Evolutionary conservation across 306 rosid genomes (phyloP), one percentile per base, ranked within the genome.

Genomic region (Castanea sativa): DNA sequence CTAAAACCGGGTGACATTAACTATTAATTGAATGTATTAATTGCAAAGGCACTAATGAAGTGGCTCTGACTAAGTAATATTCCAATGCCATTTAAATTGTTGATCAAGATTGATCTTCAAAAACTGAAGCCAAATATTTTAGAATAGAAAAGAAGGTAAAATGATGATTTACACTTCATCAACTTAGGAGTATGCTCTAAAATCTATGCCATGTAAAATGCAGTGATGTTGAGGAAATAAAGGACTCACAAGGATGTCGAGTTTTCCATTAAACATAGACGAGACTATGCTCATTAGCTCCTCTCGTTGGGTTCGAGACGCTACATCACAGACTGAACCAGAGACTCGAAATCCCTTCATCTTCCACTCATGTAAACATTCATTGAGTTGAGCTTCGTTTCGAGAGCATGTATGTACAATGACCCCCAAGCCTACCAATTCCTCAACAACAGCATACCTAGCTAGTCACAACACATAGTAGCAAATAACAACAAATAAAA

Each of bases 381-480:
- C 53, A 19, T 84, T n/a, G 2, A 84, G 64, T 4, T 84, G 80
- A 9, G 38, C 43, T 55, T 84, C 80, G 8, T 27, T 80, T 20
- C 85, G 87, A 4, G 83, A 5, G 49, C 82, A 84, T 52, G 78
- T 30, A 77, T 81, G 85, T 27, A 80, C 75, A 1, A 43, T 13
- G 10, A 74, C 87, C 18, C 87, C 87, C 69, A 84, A 65, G 55
- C 78, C 80, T n/a, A 80, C 85, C 29, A 84, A 69, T 63, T 85
- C 88, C 32, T 85, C 85, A 2, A 57, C 63, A n/a, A 57, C 23
- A 6, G 63, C 63, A 20, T 57, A 20, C 27, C 63, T 57, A 27
- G 25, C 43, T 38, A 38, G 43, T 6, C 27, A 59, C 14, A 12
- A 13, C 35, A 60, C 11, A 38, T 15, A 11, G 1, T 21, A 21